Conservation (phyloP, 2,329 filamentous ascomycete genomes). For the Fulvia fulva region DNA sequence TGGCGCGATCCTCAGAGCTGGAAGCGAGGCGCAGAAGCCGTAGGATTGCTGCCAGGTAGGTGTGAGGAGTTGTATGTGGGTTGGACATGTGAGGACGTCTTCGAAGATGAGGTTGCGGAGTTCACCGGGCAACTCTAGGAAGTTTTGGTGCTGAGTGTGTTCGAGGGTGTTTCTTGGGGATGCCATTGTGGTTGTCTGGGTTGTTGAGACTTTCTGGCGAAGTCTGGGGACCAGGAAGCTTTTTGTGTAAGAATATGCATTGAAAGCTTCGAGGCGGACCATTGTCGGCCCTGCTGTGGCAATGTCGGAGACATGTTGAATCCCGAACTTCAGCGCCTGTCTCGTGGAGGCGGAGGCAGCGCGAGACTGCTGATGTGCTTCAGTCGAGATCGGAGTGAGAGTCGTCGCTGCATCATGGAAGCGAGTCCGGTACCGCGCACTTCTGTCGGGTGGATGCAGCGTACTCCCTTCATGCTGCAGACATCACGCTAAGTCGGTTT, state of each 20-base stretch:
- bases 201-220: no score
- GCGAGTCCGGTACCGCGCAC: no score
- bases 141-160: no score
- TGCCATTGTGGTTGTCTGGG: neutral
- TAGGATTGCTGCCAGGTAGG: neutral
- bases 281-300: neutral
- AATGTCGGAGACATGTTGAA: neutral
- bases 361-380: neutral
- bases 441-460: no score
- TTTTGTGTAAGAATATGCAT: neutral
- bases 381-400: neutral
- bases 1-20: neutral
- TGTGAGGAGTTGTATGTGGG: neutral
- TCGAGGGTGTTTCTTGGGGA: no score
- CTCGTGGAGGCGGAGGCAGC: neutral
- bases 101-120: neutral
- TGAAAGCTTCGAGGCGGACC: neutral
- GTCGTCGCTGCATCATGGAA: neutral
- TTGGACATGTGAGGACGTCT: neutral
- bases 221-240: neutral
- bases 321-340: neutral
- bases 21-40: neutral
- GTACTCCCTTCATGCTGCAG: no score
- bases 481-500: no score
- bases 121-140: neutral